Evolutionary conservation across 202 grass and related monocot species (phyloP).

Genomic region (Brachypodium distachyon): DNA sequence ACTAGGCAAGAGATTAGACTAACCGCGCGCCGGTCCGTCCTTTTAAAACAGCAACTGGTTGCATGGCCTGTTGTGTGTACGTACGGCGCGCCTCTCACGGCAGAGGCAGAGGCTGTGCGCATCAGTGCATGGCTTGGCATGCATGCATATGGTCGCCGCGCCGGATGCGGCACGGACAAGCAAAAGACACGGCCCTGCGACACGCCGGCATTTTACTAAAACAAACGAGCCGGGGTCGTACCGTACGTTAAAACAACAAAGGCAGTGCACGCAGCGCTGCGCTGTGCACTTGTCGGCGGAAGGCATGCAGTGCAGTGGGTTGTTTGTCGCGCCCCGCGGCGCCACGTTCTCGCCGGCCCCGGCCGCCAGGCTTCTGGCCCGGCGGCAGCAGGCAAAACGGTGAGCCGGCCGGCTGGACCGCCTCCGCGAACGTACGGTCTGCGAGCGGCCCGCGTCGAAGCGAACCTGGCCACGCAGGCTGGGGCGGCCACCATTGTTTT

Average conservation of each 20-base stretch:
- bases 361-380: no score
- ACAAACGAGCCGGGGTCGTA: neutral
- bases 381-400: neutral
- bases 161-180: conserved; percentile 40
- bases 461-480: neutral
- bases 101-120: neutral
- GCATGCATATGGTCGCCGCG: neutral
- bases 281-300: neutral
- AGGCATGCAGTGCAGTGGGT: neutral
- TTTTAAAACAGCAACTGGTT: neutral
- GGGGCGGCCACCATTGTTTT: no score
- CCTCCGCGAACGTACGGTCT: neutral
- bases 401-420: neutral
- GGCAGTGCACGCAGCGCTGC: neutral
- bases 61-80: neutral
- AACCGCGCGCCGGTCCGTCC: neutral
- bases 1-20: neutral
- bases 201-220: neutral
- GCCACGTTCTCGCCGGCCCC: neutral
- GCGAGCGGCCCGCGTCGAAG: neutral
- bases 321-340: conserved; percentile 17
- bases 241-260: neutral
- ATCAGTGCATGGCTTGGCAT: neutral
- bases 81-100: neutral
- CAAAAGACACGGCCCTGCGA: neutral